phyloP scores from a whole-genome alignment of 495 filamentous ascomycete species.

The Aspergillus diversus region DNA sequence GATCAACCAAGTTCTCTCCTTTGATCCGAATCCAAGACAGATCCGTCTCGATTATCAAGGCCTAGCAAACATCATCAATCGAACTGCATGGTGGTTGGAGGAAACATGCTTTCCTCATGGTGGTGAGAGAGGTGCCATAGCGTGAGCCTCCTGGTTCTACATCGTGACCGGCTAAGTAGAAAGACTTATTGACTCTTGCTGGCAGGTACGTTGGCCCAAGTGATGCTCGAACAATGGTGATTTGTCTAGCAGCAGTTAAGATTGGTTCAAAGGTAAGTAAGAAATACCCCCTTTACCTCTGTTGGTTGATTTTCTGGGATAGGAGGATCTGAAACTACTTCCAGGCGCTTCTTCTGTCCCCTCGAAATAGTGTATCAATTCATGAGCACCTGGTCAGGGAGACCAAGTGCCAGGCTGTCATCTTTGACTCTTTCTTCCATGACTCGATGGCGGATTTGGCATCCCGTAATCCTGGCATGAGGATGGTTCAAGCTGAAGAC shows the following conservation, averaged over 20 bases:
- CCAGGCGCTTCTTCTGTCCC: constrained; percentile 14
- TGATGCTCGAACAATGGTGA: constrained; percentile 16
- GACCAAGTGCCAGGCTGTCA: background rate
- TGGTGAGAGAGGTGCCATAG: constrained; percentile 2
- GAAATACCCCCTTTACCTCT: too few species aligned
- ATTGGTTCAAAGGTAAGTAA: constrained; percentile 15
- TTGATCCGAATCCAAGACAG: background rate
- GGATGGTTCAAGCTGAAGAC: constrained; percentile 1
- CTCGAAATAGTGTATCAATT: constrained; percentile 14
- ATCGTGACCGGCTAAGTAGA: background rate
- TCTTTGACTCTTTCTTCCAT: constrained; percentile 12
- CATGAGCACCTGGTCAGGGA: constrained; percentile 15
- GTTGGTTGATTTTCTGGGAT: background rate
- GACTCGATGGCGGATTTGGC: background rate
- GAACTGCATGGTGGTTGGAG: constrained; percentile 47
- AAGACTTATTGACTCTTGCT: background rate
- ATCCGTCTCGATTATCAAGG: constrained; percentile 39
- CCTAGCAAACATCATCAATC: constrained; percentile 53
- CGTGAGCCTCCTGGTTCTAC: background rate
- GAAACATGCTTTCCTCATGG: background rate
- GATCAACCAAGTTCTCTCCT: constrained; percentile 13
- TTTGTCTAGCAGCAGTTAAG: constrained; percentile 31
- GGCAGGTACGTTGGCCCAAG: constrained; percentile 29
- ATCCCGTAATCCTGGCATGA: background rate
- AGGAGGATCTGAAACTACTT: background rate